phyloP scores from a whole-genome alignment of 805 yeast species.

The Ogataea zsoltii region DNA sequence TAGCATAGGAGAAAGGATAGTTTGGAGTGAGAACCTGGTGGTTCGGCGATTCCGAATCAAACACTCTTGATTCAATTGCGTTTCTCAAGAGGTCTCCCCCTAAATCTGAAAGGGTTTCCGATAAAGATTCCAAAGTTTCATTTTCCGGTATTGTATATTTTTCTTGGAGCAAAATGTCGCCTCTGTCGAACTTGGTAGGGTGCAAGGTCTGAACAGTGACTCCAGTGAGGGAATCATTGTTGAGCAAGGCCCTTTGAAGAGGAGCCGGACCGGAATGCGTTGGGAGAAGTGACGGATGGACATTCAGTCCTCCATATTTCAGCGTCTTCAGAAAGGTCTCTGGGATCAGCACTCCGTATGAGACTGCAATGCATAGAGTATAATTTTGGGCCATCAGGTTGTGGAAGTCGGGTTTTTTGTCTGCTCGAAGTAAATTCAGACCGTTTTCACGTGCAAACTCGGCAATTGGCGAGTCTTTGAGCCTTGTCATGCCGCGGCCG shows the following conservation, averaged over 20 bases:
- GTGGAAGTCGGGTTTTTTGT: conserved; percentile 40
- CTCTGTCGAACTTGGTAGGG: conserved; percentile 82
- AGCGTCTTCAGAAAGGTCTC: conserved; percentile 47
- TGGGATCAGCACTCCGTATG: conserved; percentile 86
- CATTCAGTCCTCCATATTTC: conserved; percentile 73
- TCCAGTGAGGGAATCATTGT: conserved; percentile 66
- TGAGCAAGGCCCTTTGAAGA: conserved; percentile 72
- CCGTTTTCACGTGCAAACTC: conserved; percentile 36
- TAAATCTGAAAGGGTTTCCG: conserved; percentile 49
- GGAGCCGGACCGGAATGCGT: conserved; percentile 87
- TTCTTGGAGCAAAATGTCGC: conserved; percentile 66
- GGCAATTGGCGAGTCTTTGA: conserved; percentile 57
- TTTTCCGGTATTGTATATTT: conserved; percentile 37
- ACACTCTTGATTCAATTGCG: conserved; percentile 40
- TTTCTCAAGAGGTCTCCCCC: conserved; percentile 63
- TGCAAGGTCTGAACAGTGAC: conserved; percentile 89
- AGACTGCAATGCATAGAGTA: conserved; percentile 84
- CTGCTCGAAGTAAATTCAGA: conserved; percentile 52
- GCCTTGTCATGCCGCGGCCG: conserved; percentile 54
- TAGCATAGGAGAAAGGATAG: conserved; percentile 53
- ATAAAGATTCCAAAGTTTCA: conserved; percentile 49
- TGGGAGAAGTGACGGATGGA: conserved; percentile 91
- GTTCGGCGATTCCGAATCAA: conserved; percentile 14
- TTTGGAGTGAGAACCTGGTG: conserved; percentile 23
- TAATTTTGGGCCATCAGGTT: conserved; percentile 35